These are phyloP conservation scores for Coemansia sp. DNA, from an alignment of 192 early-diverging fungal genomes.

Conservation along the genomic window DNA sequence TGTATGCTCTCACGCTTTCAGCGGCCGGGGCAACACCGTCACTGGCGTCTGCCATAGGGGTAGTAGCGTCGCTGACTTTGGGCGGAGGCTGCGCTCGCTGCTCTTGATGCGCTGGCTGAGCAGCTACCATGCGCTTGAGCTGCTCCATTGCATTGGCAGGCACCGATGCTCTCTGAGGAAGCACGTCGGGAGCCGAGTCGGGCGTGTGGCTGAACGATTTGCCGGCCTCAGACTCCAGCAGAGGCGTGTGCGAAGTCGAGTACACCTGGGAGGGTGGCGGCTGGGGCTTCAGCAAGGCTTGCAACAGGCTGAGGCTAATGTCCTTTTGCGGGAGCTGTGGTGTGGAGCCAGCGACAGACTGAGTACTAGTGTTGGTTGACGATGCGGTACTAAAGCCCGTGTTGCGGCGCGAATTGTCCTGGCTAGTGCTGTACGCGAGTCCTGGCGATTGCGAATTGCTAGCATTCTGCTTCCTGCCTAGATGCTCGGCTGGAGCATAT, in stretches of 20 bases:
- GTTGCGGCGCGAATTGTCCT: slow-evolving; percentile 16
- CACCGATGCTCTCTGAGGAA: slow-evolving; percentile 5
- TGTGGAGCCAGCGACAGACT: slow-evolving; percentile 24
- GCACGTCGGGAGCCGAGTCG: not conserved
- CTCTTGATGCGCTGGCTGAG: too few species aligned
- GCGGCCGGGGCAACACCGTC: not conserved
- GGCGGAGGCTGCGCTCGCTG: too few species aligned
- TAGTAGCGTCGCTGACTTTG: not conserved
- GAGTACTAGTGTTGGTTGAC: slow-evolving; percentile 31
- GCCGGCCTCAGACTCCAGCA: too few species aligned
- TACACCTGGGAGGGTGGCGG: slow-evolving; percentile 19
- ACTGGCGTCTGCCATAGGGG: not conserved
- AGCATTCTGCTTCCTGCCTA: slow-evolving; percentile 21
- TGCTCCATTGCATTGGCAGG: slow-evolving; percentile 34
- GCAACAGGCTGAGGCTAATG: slow-evolving; percentile 40
- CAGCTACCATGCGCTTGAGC: slow-evolving; percentile 48
- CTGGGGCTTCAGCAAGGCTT: slow-evolving; percentile 50
- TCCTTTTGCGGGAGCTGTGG: slow-evolving; percentile 39
- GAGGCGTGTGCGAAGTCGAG: slow-evolving; percentile 23
- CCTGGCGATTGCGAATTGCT: slow-evolving; percentile 29
- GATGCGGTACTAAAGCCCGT: slow-evolving; percentile 25
- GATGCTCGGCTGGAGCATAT: slow-evolving; percentile 19
- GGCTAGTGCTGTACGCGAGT: not conserved
- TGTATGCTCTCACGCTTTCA: not conserved
- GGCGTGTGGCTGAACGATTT: too few species aligned